Conservation (phyloP, 176 grass and related monocot species). For the Puccinellia tenuiflora region DNA sequence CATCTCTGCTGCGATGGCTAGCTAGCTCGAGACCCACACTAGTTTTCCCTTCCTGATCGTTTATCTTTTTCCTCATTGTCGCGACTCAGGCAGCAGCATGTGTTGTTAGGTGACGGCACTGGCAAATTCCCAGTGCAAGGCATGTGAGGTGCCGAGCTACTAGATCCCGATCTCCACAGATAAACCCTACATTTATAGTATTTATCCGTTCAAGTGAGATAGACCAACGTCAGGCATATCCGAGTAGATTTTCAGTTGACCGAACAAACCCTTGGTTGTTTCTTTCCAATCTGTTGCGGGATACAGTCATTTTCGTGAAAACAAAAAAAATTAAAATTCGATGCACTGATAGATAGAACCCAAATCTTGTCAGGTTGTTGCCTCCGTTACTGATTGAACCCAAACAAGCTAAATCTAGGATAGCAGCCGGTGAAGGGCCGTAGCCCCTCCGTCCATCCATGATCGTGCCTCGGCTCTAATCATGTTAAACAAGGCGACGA, state of each 20-base stretch:
- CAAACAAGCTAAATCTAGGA: too few species aligned
- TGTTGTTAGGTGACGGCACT: constrained; percentile 15
- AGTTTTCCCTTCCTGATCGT: not conserved
- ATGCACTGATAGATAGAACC: too few species aligned
- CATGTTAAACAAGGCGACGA: too few species aligned
- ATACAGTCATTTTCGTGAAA: too few species aligned
- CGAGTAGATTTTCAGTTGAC: not conserved
- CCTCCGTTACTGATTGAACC: too few species aligned
- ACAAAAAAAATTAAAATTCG: too few species aligned
- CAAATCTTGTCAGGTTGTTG: too few species aligned
- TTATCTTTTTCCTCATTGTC: not conserved
- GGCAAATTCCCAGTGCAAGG: not conserved
- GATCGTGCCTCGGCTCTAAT: too few species aligned
- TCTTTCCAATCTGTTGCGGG: not conserved
- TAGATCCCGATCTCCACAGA: not conserved
- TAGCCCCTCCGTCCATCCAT: too few species aligned
- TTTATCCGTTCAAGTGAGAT: not conserved
- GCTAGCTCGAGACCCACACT: not conserved
- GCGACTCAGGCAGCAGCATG: constrained; percentile 7
- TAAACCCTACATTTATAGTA: not conserved
- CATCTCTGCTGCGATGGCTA: not conserved
- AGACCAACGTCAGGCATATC: not conserved
- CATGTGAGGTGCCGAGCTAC: constrained; percentile 11
- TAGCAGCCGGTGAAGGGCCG: too few species aligned
- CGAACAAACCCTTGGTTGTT: not conserved